Base-by-base conservation (phyloP, 2,329 filamentous ascomycete species). In the Drechslerella dactyloides region DNA sequence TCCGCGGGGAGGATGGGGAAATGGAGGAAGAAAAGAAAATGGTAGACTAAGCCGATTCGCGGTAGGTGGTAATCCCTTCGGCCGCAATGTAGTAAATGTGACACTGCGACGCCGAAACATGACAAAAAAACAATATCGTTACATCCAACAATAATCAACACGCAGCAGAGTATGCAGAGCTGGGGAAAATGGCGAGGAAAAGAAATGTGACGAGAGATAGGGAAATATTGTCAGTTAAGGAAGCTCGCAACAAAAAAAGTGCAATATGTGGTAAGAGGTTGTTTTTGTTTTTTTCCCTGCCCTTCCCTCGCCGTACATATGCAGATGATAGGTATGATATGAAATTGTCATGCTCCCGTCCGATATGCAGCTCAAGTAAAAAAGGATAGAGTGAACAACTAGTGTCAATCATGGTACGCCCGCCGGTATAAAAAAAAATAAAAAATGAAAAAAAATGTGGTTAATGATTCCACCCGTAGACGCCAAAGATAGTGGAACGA, bases 121-220 rank as follows among this genome's bases (percentile, higher is more conserved):
- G 62, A 23, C 33, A 58, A 54, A 42, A 59, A 52, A 66, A 42
- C 48, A 59, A 64, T 53, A 70, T 70, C 54, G 66, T 70, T 70
- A 70, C 66, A 70, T 70, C 66, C 59, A 70, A 70, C 66, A 70
- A 40, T 3, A 33, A 30, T 59, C 37, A 60, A 61, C 52, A 63
- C 40, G 37, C 44, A 33, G 57, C 55, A 69, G 61, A 54, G 62
- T 62, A 40, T 51, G 42, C 42, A 48, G 30, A n/a, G 56, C 48
- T 42, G 23, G 56, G 52, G 52, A 61, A 56, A 62, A 48, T 30
- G 30, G 10, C n/a, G 11, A 46, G 17, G 44, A 19, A 48, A 48
- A 48, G 44, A 19, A 48, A 48, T 48, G 44, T 48, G 17, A 19
- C n/a, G 8, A 33, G 27, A 33, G 3, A 33, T 3, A 3, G 27